Percentiles rank a stretch among this genome's conserved stretches.
Evolutionary conservation across 192 early-diverging fungal genomes (phyloP).

Genomic region (Globomyces pollinis-pini): DNA sequence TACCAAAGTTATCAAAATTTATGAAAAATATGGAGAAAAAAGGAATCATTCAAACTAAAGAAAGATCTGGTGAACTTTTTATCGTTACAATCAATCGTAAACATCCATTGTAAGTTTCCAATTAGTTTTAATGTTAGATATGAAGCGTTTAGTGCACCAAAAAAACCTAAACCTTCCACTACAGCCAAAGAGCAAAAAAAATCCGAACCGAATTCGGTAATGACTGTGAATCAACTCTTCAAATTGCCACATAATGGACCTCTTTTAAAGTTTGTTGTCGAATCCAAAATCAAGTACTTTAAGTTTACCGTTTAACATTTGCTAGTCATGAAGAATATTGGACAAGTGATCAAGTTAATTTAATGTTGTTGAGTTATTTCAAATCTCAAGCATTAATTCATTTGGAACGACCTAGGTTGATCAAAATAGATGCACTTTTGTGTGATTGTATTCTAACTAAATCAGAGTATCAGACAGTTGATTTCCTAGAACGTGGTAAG

Average conservation of each 20-base stretch:
- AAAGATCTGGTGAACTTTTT: conserved; percentile 56
- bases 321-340: conserved; percentile 4
- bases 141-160: too few species aligned
- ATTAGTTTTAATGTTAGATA: too few species aligned
- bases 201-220: neutral
- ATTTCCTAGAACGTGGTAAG: neutral
- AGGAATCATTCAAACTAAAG: conserved; percentile 76
- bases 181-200: neutral
- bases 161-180: too few species aligned
- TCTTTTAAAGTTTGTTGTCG: conserved; percentile 41
- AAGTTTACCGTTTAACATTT: neutral
- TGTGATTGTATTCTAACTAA: conserved; percentile 62
- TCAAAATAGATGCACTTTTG: conserved; percentile 59
- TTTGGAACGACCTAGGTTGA: conserved; percentile 38
- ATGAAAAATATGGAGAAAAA: conserved; percentile 81
- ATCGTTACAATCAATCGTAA: conserved; percentile 52
- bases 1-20: conserved; percentile 71
- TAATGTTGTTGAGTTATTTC: conserved; percentile 8
- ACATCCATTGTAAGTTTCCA: conserved; percentile 44
- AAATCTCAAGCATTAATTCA: neutral
- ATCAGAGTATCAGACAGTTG: conserved; percentile 36
- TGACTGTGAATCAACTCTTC: neutral
- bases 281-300: conserved; percentile 18
- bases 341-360: neutral
- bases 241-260: conserved; percentile 2